Evolutionary conservation across 805 yeast species (phyloP).

Genomic region (Yamadazyma nakazawae): DNA sequence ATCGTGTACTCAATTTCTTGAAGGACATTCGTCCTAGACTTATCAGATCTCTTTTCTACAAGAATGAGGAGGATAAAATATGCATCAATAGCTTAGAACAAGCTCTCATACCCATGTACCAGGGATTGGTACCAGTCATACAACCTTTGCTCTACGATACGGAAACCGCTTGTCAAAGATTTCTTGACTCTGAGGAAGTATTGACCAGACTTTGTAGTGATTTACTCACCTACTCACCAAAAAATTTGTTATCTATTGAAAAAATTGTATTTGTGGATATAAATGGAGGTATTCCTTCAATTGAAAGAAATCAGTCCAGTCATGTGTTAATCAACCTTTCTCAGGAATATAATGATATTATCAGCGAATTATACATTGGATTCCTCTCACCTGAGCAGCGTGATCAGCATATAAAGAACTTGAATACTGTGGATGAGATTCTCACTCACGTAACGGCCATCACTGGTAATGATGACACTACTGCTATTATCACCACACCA

Average conservation of each 20-base stretch:
- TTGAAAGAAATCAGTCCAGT: slow-evolving; percentile 73
- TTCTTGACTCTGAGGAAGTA: slow-evolving; percentile 23
- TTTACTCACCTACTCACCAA: slow-evolving; percentile 17
- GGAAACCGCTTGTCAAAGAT: slow-evolving; percentile 23
- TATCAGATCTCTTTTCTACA: slow-evolving; percentile 25
- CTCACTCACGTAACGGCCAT: slow-evolving; percentile 48
- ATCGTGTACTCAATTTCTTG: slow-evolving; percentile 24
- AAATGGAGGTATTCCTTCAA: slow-evolving; percentile 87
- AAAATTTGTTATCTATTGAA: slow-evolving; percentile 57
- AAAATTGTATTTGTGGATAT: slow-evolving; percentile 78
- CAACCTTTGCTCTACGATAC: slow-evolving; percentile 53
- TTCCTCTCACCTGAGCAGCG: slow-evolving; percentile 43
- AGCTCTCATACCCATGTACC: slow-evolving; percentile 39
- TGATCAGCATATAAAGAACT: slow-evolving; percentile 61
- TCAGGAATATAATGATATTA: slow-evolving; percentile 72
- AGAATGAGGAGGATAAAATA: slow-evolving; percentile 10
- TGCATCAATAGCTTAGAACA: slow-evolving; percentile 26
- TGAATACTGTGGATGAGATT: slow-evolving; percentile 60
- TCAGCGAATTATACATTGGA: slow-evolving; percentile 61
- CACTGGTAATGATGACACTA: slow-evolving; percentile 41
- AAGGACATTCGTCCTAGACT: slow-evolving; percentile 22
- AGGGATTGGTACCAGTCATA: slow-evolving; percentile 58
- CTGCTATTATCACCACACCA: slow-evolving; percentile 88
- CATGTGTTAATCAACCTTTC: slow-evolving; percentile 84
- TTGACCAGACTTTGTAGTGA: slow-evolving; percentile 23